phyloP scores from a whole-genome alignment of 495 filamentous ascomycete genomes.

The Pseudotulostoma volvatum region DNA sequence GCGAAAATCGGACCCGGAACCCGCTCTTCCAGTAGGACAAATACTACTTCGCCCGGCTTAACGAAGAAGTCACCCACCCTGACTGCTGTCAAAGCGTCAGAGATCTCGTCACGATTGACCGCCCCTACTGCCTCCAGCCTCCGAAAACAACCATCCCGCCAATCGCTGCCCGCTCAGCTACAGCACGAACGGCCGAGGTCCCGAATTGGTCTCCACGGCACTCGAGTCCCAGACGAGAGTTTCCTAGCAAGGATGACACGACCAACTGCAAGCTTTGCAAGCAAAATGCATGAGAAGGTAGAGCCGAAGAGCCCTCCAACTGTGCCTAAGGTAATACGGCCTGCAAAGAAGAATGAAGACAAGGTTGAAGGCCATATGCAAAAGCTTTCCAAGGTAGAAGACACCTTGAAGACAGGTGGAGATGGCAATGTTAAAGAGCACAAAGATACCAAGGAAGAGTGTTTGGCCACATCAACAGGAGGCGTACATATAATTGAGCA shows the following conservation, averaged over 20 bases:
- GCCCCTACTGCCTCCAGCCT: conserved; percentile 12
- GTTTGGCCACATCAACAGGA: no score
- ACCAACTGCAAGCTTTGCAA: conserved; percentile 63
- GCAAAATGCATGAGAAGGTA: conserved; percentile 58
- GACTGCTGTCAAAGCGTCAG: conserved; percentile 1
- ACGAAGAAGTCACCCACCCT: conserved; percentile 29
- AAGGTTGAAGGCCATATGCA: background rate
- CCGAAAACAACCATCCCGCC: conserved; percentile 24
- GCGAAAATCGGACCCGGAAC: conserved; percentile 33
- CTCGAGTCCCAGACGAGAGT: conserved; percentile 40
- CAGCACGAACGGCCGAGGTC: conserved; percentile 25
- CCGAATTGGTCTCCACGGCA: conserved; percentile 22
- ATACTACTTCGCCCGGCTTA: conserved; percentile 18
- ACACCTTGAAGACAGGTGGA: no score
- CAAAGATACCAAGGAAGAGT: no score
- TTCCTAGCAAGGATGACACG: conserved; percentile 91
- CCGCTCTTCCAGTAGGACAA: conserved; percentile 30
- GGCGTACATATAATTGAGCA: no score
- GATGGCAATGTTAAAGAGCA: no score
- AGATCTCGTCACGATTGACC: conserved; percentile 9
- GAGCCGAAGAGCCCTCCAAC: conserved; percentile 28
- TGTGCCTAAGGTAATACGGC: conserved; percentile 5
- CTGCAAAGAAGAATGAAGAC: background rate
- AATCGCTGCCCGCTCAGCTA: conserved; percentile 21
- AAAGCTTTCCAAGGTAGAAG: background rate